Evolutionary conservation across 495 filamentous ascomycete species (phyloP), one percentile per base, ranked within the genome.

Genomic region (Aspergillus sclerotiicarbonarius): DNA sequence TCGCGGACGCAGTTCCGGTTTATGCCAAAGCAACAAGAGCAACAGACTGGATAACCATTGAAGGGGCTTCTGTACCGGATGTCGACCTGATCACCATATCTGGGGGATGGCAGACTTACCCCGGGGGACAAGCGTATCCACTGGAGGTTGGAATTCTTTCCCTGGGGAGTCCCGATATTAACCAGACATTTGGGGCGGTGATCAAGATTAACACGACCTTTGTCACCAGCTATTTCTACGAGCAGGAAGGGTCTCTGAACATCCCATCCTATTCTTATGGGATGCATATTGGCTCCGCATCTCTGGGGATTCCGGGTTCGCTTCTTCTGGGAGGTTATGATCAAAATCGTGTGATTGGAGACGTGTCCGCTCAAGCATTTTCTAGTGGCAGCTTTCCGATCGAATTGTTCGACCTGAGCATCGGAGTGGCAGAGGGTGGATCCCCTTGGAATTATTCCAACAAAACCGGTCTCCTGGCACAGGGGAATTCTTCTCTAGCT

Each of bases 251-350:
- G 33, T 29, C 31, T 16, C 15, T 35, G 30, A 16, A 25, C 3
- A 76, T 70, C 20, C 70, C 73, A 1, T 83, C 80, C 0, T 78
- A 77, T 45, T 82, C 80, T 8, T 83, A 72, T 52, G 74, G 76
- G 8, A 70, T 85, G 62, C 82, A 84, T 58, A 76, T 84, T 41
- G 82, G 82, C 7, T 80, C 80, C 4, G 78, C 65, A 5, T 51
- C 62, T 9, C 67, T 70, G 10, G 57, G 58, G 4, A 73, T 80
- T 56, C 56, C 68, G 6, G 79, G 73, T 1, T 80, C 74, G 4
- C 65, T 83, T 32, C 56, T 73, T 19, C 72, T 79, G 48, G 82
- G 81, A 5, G 80, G 81, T 0, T 84, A 79, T 62, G 79, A 84
- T 59, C 70, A 77, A 49, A 75, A 67, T 47, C 67, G 78, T 25